Percentiles rank a stretch among this genome's conserved stretches.
Evolutionary conservation across 441 rosid genomes (phyloP).

Genomic region (Dalechampia spathulata): DNA sequence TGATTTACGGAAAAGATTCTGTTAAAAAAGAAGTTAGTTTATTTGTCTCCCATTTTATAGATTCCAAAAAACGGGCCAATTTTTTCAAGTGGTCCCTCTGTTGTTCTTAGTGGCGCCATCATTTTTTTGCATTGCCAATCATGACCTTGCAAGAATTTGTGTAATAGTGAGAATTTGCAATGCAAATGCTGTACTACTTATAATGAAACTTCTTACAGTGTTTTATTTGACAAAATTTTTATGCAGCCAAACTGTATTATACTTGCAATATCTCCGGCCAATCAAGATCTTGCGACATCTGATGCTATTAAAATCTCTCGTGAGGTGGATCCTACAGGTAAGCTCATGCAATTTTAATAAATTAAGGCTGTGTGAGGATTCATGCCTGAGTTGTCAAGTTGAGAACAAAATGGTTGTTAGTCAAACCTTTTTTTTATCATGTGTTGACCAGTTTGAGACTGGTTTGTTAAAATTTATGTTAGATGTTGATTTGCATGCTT

Average conservation of each 20-base stretch:
- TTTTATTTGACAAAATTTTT: constrained; percentile 18
- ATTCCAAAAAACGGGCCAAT: neutral
- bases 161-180: too few species aligned
- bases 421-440: too few species aligned
- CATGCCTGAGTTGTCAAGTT: too few species aligned
- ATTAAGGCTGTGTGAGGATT: too few species aligned
- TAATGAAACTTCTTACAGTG: too few species aligned
- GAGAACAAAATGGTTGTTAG: too few species aligned
- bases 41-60: neutral
- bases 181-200: too few species aligned
- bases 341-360: constrained; percentile 2
- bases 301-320: constrained; percentile 97
- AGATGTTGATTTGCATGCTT: constrained; percentile 12
- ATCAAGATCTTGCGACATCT: constrained; percentile 97
- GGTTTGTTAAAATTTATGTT: neutral
- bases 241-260: constrained; percentile 90
- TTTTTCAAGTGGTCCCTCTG: too few species aligned
- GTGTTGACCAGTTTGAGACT: too few species aligned
- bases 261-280: constrained; percentile 96
- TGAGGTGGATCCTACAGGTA: constrained; percentile 96
- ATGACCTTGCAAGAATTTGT: too few species aligned
- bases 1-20: neutral
- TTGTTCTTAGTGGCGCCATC: too few species aligned
- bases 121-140: too few species aligned
- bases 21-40: neutral